Percentiles rank a stretch among this genome's conserved stretches.
phyloP scores from a whole-genome alignment of 441 rosid genomes.

The Metrosideros polymorpha region DNA sequence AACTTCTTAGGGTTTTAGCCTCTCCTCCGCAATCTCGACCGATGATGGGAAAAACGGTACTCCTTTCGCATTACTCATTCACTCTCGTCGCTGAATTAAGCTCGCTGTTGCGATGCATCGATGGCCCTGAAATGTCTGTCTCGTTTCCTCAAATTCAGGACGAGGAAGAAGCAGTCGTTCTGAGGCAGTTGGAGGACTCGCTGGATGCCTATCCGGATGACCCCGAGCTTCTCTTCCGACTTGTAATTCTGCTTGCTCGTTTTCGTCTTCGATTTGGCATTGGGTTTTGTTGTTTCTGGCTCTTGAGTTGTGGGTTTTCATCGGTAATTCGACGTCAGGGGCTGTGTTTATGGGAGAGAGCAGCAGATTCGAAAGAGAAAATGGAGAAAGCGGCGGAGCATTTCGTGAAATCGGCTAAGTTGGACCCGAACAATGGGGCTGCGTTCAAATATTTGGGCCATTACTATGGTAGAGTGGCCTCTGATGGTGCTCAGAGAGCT shows the following conservation, averaged over 20 bases:
- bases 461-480: slow-evolving; percentile 38
- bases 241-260: slow-evolving; percentile 24
- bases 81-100: background rate
- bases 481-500: slow-evolving; percentile 52
- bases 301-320: background rate
- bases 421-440: slow-evolving; percentile 50
- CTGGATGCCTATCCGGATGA: slow-evolving; percentile 65
- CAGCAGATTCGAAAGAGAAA: slow-evolving; percentile 15
- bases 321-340: slow-evolving; percentile 38
- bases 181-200: slow-evolving; percentile 34
- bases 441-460: slow-evolving; percentile 80
- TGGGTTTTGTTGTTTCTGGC: background rate
- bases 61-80: background rate
- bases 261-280: background rate
- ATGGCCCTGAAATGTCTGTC: background rate
- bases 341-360: slow-evolving; percentile 50
- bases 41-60: background rate
- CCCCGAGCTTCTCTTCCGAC: slow-evolving; percentile 46
- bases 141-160: background rate
- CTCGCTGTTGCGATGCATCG: background rate
- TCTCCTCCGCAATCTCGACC: background rate
- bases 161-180: slow-evolving; percentile 16
- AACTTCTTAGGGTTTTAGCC: background rate
- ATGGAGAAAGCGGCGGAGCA: slow-evolving; percentile 67
- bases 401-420: slow-evolving; percentile 59